phyloP scores from a whole-genome alignment of 2,329 filamentous ascomycete genomes.

The Bipolaris gigantea region DNA sequence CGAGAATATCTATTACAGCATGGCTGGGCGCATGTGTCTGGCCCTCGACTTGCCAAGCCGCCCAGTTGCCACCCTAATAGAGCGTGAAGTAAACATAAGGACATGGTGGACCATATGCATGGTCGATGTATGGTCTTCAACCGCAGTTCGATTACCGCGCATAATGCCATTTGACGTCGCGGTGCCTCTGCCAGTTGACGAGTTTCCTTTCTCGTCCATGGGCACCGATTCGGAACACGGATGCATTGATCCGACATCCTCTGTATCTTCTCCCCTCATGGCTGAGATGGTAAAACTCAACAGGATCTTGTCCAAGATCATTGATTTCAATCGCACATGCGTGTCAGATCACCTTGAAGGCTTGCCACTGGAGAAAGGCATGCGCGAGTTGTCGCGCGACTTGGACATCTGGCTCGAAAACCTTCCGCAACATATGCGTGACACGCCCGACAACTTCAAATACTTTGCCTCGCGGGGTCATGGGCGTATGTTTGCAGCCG shows the following conservation, averaged over 20 bases:
- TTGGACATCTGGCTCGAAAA: constrained; percentile 25
- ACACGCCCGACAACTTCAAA: constrained; percentile 27
- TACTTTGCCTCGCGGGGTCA: constrained; percentile 26
- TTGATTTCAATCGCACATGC: constrained; percentile 28
- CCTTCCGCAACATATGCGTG: constrained; percentile 28
- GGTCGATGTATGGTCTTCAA: constrained; percentile 32
- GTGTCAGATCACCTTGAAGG: constrained; percentile 30
- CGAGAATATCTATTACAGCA: constrained; percentile 30
- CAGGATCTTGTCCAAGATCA: constrained; percentile 24
- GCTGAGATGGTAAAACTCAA: constrained; percentile 33
- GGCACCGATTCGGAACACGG: constrained; percentile 13
- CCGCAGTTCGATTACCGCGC: constrained; percentile 24
- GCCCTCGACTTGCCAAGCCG: constrained; percentile 25
- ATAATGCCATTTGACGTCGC: constrained; percentile 27
- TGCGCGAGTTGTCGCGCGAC: constrained; percentile 23
- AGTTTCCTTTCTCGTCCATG: constrained; percentile 27
- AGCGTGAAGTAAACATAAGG: constrained; percentile 30
- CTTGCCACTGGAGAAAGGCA: constrained; percentile 15
- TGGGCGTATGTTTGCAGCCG: constrained; percentile 27
- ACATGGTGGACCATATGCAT: constrained; percentile 32
- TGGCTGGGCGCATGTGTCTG: constrained; percentile 27
- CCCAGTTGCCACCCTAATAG: constrained; percentile 22
- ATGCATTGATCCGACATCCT: constrained; percentile 10
- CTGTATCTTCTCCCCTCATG: constrained; percentile 22
- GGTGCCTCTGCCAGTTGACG: constrained; percentile 27